Evolutionary conservation across 2,329 filamentous ascomycete genomes (phyloP).

Genomic region (Arthroderma sp.): DNA sequence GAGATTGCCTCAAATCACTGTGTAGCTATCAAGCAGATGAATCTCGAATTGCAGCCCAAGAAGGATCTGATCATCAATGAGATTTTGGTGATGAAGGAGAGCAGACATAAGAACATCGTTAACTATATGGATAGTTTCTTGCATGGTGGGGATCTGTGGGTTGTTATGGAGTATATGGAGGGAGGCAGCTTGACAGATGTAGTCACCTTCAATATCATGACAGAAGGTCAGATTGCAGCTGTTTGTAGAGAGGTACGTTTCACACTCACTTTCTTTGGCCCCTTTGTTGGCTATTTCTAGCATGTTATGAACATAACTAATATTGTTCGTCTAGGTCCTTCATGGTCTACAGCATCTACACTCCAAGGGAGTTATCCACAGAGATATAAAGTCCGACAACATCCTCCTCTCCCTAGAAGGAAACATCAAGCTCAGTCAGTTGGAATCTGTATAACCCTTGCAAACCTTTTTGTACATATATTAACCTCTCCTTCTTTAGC

Average conservation of each 20-base stretch:
- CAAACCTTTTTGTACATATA: slow-evolving; percentile 1
- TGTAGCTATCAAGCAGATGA: slow-evolving; percentile 99
- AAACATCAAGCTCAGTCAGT: slow-evolving; percentile 90
- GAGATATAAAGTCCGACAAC: slow-evolving; percentile 98
- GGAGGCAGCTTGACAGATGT: slow-evolving; percentile 95
- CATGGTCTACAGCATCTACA: slow-evolving; percentile 89
- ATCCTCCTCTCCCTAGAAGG: slow-evolving; percentile 87
- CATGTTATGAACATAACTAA: too few relatives aligned
- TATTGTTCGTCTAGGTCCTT: slow-evolving; percentile 50
- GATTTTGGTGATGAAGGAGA: slow-evolving; percentile 98
- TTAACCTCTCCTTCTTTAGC: slow-evolving; percentile 41
- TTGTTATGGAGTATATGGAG: slow-evolving; percentile 99
- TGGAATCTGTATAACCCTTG: background rate
- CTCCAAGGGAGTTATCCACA: slow-evolving; percentile 94
- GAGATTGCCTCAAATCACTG: slow-evolving; percentile 72
- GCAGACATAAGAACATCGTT: slow-evolving; percentile 95
- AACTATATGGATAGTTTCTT: slow-evolving; percentile 98
- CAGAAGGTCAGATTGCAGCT: slow-evolving; percentile 88
- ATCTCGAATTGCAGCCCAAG: slow-evolving; percentile 94
- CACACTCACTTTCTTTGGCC: background rate
- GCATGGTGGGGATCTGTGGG: slow-evolving; percentile 83
- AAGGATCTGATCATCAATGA: slow-evolving; percentile 99
- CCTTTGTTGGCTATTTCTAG: too few relatives aligned
- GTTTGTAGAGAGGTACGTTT: slow-evolving; percentile 67
- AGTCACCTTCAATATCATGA: slow-evolving; percentile 99